Conservation (phyloP, 148 eudicot species). For the Oxyria digyna region DNA sequence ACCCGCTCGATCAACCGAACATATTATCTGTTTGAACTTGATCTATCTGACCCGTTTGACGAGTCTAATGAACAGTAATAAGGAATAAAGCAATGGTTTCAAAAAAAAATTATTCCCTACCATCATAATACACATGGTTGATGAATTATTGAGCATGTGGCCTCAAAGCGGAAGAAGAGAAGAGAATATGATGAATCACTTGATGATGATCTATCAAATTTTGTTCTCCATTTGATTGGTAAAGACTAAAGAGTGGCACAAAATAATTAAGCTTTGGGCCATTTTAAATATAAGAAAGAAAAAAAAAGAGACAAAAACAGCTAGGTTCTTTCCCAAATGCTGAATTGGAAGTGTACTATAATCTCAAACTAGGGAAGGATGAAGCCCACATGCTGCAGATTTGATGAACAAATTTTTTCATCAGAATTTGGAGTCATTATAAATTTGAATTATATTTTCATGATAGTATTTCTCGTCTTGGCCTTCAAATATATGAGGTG, state of each 20-base stretch:
- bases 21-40: too few species aligned
- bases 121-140: neutral
- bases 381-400: neutral
- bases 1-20: too few species aligned
- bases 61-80: neutral
- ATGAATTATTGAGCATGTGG: conserved; percentile 6
- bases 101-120: neutral
- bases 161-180: neutral
- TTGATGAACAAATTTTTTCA: neutral
- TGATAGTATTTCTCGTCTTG: too few species aligned
- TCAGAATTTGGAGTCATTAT: too few species aligned
- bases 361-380: neutral
- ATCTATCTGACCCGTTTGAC: too few species aligned
- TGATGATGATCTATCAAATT: neutral
- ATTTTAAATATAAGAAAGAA: neutral
- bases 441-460: neutral
- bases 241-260: neutral
- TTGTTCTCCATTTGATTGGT: neutral
- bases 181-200: neutral
- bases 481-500: too few species aligned
- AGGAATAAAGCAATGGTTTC: conserved; percentile 1
- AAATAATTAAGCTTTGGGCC: neutral
- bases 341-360: neutral
- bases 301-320: neutral
- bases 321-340: neutral